Evolutionary conservation across 2,329 filamentous ascomycete genomes (phyloP).

Genomic region (Juglanconis juglandina): DNA sequence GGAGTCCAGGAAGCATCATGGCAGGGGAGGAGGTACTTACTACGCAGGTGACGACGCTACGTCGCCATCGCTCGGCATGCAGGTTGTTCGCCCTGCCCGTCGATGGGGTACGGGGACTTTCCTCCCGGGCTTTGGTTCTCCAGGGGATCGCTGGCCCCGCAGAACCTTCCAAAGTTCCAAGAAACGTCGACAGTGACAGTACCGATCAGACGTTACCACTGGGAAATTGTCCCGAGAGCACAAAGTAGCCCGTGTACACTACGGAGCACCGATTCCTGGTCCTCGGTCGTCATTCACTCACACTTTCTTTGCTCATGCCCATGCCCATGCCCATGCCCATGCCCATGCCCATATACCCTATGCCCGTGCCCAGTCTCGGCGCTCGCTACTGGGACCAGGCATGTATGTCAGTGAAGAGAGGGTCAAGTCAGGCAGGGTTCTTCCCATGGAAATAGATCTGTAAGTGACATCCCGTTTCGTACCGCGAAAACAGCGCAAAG

Average conservation of each 20-base stretch:
- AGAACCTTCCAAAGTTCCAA: background rate
- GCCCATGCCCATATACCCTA: no score
- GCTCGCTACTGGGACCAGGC: background rate
- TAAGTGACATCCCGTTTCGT: constrained; percentile 1
- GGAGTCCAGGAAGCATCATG: constrained; percentile 19
- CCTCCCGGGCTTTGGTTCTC: constrained; percentile 2
- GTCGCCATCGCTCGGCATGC: constrained; percentile 19
- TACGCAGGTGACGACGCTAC: constrained; percentile 15
- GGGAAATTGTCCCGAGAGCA: no score
- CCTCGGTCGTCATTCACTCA: background rate
- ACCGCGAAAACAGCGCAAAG: background rate
- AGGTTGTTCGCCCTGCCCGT: constrained; percentile 18
- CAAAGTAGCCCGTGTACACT: no score
- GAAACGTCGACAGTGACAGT: background rate
- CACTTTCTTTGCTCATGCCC: no score
- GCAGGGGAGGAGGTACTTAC: background rate
- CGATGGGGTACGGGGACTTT: background rate
- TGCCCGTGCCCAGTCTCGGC: background rate
- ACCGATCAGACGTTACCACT: background rate
- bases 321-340: no score
- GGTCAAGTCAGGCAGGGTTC: background rate
- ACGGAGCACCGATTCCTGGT: background rate
- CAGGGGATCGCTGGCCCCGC: constrained; percentile 2
- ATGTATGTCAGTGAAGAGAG: background rate
- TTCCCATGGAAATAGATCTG: background rate